Evolutionary conservation across 2,329 filamentous ascomycete species (phyloP).

Genomic region (Trichoderma koningiopsis): DNA sequence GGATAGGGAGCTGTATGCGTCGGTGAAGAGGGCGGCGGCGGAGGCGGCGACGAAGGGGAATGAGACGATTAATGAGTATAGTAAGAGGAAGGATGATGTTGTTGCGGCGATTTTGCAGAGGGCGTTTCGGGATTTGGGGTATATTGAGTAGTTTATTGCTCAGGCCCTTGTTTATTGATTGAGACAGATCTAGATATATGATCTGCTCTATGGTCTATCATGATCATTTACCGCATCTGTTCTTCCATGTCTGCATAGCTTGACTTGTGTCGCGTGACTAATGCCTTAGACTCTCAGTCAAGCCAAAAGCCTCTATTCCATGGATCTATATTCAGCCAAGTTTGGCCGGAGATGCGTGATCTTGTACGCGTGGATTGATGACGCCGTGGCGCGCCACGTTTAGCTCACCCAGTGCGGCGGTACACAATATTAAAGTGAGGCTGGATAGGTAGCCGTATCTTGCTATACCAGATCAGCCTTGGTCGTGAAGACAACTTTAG

Average conservation of each 20-base stretch:
- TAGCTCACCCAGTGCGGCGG: slow-evolving; percentile 22
- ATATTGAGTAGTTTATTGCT: not conserved
- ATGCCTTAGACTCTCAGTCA: not conserved
- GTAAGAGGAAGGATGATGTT: slow-evolving; percentile 42
- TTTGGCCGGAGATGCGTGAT: not conserved
- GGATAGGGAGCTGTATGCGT: slow-evolving; percentile 45
- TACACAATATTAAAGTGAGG: not conserved
- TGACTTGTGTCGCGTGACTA: too few relatives aligned
- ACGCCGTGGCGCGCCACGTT: slow-evolving; percentile 6
- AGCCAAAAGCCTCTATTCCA: not conserved
- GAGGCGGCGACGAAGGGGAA: slow-evolving; percentile 33
- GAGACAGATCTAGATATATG: not conserved
- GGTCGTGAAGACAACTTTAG: not conserved
- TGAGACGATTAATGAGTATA: slow-evolving; percentile 44
- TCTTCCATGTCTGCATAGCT: too few relatives aligned
- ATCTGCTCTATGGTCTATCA: not conserved
- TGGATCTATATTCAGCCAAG: not conserved
- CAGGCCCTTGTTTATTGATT: not conserved
- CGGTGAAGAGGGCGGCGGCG: slow-evolving; percentile 43
- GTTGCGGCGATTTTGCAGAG: slow-evolving; percentile 42
- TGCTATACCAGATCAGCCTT: not conserved
- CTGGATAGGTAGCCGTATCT: not conserved
- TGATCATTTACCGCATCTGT: too few relatives aligned
- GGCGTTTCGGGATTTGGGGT: slow-evolving; percentile 28
- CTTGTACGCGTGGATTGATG: not conserved